Percentiles rank a stretch among this genome's conserved stretches.
Conservation (phyloP, 164 flowering plant genomes). For the Chimonanthus salicifolius region DNA sequence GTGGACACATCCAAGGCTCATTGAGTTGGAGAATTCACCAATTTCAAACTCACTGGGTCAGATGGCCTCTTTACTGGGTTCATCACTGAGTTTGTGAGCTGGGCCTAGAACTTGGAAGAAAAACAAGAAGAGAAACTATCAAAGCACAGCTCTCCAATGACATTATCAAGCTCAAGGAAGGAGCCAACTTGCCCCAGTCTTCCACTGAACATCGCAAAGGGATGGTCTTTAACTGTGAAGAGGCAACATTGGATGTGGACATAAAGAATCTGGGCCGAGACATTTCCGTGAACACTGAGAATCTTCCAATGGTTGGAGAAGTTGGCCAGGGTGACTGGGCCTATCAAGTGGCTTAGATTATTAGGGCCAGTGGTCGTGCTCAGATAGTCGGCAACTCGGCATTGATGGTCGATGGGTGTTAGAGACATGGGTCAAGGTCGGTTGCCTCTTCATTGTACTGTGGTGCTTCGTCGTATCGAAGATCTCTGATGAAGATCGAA, state of each 20-base stretch:
- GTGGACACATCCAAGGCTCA: slow-evolving; percentile 70
- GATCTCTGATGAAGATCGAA: slow-evolving; percentile 48
- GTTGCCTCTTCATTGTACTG: slow-evolving; percentile 64
- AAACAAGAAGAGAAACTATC: slow-evolving; percentile 40
- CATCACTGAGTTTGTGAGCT: slow-evolving; percentile 60
- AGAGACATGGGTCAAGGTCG: slow-evolving; percentile 58
- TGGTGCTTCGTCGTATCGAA: slow-evolving; percentile 76
- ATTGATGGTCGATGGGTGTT: slow-evolving; percentile 52
- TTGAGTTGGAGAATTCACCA: slow-evolving; percentile 67
- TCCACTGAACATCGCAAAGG: slow-evolving; percentile 45
- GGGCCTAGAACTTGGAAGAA: slow-evolving; percentile 69
- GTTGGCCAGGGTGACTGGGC: slow-evolving; percentile 86
- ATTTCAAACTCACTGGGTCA: slow-evolving; percentile 59
- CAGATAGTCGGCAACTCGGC: slow-evolving; percentile 78
- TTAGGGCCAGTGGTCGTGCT: slow-evolving; percentile 72
- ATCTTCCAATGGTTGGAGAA: slow-evolving; percentile 71
- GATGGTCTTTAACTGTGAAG: slow-evolving; percentile 59
- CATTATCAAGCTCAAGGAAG: slow-evolving; percentile 44
- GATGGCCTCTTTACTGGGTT: slow-evolving; percentile 73
- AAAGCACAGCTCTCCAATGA: slow-evolving; percentile 39
- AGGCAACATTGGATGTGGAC: slow-evolving; percentile 81
- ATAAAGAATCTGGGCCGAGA: slow-evolving; percentile 69
- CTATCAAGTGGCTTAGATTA: slow-evolving; percentile 71
- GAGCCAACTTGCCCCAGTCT: slow-evolving; percentile 47
- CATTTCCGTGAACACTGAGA: slow-evolving; percentile 63